Base-by-base conservation (phyloP, 2,329 filamentous ascomycete species). In the Talaromyces sp. region DNA sequence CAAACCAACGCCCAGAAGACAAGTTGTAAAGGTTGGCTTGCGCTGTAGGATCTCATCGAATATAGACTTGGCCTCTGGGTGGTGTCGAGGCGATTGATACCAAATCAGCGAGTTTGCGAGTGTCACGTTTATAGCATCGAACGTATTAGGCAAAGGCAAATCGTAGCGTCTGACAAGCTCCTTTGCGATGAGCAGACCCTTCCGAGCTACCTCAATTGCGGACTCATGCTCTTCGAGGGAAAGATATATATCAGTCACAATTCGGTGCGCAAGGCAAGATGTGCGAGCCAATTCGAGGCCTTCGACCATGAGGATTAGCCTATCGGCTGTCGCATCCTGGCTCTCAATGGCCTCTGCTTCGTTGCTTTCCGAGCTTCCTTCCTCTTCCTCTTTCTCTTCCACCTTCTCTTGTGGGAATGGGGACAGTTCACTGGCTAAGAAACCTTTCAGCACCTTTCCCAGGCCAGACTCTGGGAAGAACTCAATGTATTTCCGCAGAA, bases 71-170 rank as follows among this genome's bases (percentile, higher is more conserved):
- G 94, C 92, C 74, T 97, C 93, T 16, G 86, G 81, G 63, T 99
- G 94, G 66, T 97, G 87, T 55, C 90, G 86, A 0, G 94, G 94
- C 0, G 91, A 88, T 68, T 97, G 92, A 62, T 95, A 90, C 63
- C 91, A 89, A 2, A 99, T 90, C 17, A 97, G 74, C 0, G 92
- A 86, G n/a, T 91, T 97, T 9, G 85, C 94, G 7, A 99, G 83
- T 37, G 85, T 87, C 39, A 90, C 82, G 52, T 86, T 89, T 49
- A 94, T 81, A 1, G 89, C 84, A 70, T 96, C 90, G 45, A 81
- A 79, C 5, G 85, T 88, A 63, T 92, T 85, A 42, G 80, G 77
- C 46, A 96, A 86, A 1, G 75, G 70, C 39, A 95, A 68, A 0
- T 91, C 90, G 6, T 86, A 89, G 65, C 85, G 86, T 36, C 76